Evolutionary conservation across 192 early-diverging fungal genomes (phyloP).

Genomic region (Coemansia sp.): DNA sequence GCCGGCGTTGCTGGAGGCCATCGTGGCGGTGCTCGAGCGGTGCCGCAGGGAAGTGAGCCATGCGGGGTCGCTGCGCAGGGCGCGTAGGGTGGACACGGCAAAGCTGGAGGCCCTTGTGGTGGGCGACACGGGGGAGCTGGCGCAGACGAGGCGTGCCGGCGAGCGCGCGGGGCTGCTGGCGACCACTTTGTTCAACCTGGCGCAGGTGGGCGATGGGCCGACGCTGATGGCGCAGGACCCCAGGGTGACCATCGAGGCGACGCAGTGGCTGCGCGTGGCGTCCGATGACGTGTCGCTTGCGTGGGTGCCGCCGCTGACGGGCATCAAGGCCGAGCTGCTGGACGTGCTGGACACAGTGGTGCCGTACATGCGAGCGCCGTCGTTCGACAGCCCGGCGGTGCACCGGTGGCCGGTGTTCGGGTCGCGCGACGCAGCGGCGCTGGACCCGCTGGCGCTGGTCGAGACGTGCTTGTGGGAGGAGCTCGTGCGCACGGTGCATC

Average conservation of each 20-base stretch:
- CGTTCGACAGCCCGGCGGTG: conserved; percentile 21
- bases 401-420: conserved; percentile 29
- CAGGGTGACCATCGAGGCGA: conserved; percentile 31
- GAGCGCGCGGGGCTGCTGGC: conserved; percentile 30
- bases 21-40: conserved; percentile 30
- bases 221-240: conserved; percentile 43
- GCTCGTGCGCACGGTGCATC: conserved; percentile 30
- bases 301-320: neutral
- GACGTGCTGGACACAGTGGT: conserved; percentile 42
- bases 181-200: conserved; percentile 39
- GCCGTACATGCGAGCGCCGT: conserved; percentile 29
- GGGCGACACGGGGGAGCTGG: conserved; percentile 19
- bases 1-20: conserved; percentile 47
- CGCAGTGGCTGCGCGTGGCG: conserved; percentile 35
- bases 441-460: conserved; percentile 37
- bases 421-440: conserved; percentile 9
- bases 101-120: conserved; percentile 10
- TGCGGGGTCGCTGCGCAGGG: no score
- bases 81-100: neutral
- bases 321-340: conserved; percentile 26
- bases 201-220: conserved; percentile 45
- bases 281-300: conserved; percentile 2
- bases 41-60: conserved; percentile 22
- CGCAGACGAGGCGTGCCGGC: conserved; percentile 11
- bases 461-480: conserved; percentile 50